Percentiles rank a stretch among this genome's conserved stretches.
Evolutionary conservation across 441 rosid genomes (phyloP).

Genomic region (Aleurites moluccanus): DNA sequence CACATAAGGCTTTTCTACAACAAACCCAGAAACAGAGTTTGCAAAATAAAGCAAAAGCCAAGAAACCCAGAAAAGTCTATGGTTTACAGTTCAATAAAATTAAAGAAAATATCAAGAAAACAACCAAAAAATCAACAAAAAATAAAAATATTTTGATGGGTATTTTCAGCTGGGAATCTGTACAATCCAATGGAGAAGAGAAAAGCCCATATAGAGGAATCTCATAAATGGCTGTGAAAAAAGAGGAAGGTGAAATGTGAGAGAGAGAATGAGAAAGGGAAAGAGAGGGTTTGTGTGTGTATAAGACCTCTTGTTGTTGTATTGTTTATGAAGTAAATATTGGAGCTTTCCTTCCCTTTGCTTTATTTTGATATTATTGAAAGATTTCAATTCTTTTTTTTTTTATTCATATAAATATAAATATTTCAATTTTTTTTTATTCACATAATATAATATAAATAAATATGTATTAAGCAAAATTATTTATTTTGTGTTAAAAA

Average conservation of each 20-base stretch:
- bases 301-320: slow-evolving; percentile 36
- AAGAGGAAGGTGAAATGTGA: slow-evolving; percentile 48
- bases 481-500: no score
- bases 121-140: background rate
- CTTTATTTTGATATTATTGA: slow-evolving; percentile 28
- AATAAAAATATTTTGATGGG: no score
- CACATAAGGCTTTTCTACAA: slow-evolving; percentile 34
- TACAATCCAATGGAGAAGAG: slow-evolving; percentile 68
- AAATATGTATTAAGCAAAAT: no score
- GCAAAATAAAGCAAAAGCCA: slow-evolving; percentile 48
- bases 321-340: slow-evolving; percentile 52
- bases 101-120: no score
- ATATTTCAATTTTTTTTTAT: no score
- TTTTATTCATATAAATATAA: background rate
- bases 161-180: background rate
- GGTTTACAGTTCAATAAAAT: no score
- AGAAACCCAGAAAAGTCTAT: background rate
- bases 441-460: background rate
- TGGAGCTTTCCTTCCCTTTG: slow-evolving; percentile 39
- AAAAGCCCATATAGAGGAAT: slow-evolving; percentile 51
- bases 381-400: slow-evolving; percentile 11
- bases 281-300: slow-evolving; percentile 25
- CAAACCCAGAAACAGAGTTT: slow-evolving; percentile 43
- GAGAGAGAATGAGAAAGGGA: slow-evolving; percentile 40
- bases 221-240: slow-evolving; percentile 66